Base-by-base conservation (phyloP, 805 yeast genomes). In the Komagataella pastoris region DNA sequence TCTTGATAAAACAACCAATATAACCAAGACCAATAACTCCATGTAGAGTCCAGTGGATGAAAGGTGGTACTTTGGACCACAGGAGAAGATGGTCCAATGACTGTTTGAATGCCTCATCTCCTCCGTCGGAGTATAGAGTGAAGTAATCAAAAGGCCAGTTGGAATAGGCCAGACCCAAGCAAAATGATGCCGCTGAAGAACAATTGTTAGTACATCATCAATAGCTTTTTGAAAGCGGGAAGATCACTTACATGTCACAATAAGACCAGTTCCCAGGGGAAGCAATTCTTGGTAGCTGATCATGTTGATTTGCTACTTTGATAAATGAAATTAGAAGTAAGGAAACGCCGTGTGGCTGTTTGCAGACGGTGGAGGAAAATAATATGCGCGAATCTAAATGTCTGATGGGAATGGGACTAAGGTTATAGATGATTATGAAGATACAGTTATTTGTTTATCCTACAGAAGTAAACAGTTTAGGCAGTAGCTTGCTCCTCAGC, bases 131-230 rank as follows among this genome's bases (percentile, higher is more conserved):
- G 24, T 71, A 69, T 51, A 93, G 71, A 18, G 95, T 77, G 57
- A 74, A 70, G 66, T 77, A 78, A 62, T 88, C 96, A 60, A 90
- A 93, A 1, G 95, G 85, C 73, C 83, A 79, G 66, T 88, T 88
- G 48, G 85, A 76, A 63, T 79, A 85, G 48, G 88, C 63, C 21
- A 84, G 78, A 30, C 99, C 99, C 53, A 91, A 73, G 12, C 84
- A 76, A 67, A 90, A 91, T 24, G 89, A 81, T 17, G 85, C 71
- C 36, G 93, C 67, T 58, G 45, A 7, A 8, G n/a, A 19, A 36
- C 46, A 30, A 14, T 44, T 44, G 47, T 46, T 50, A 19, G 45
- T 14, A 17, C 17, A 7, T 6, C 2, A 47, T n/a, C 17, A 14
- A 24, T 3, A 8, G 18, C 3, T 21, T 21, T 4, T 21, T 21